Evolutionary conservation across 495 filamentous ascomycete species (phyloP), one percentile per base, ranked within the genome.

Genomic region (Hypoxylon rickii): DNA sequence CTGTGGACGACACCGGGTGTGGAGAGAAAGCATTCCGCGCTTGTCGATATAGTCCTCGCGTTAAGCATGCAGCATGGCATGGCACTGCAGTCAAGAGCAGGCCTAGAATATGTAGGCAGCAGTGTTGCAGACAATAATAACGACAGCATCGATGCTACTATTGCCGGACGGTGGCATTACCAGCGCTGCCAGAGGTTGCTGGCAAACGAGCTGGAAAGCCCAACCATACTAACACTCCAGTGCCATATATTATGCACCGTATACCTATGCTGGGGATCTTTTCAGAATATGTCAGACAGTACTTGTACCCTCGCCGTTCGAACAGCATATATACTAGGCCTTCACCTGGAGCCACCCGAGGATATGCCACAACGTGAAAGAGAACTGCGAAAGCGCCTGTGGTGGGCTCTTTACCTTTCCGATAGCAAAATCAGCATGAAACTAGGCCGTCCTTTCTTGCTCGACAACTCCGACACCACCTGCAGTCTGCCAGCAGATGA

Each of bases 11-110:
- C 24, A 13, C 48, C 58, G 1, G 32, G 55, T 8, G 43, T 40
- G 22, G 60, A 47, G 7, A 69, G 80, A 13, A 74, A 71, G 51
- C 68, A 79, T 3, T 82, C 76, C 13, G 72, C 79, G 2, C 69
- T 82, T 11, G 76, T 77, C 12, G 79, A 83, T 43, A 78, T 81
- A 36, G 60, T 81, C n/a, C 61, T 83, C 12, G 80, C 79, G 2
- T 40, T 81, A 24, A 77, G 74, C 41, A 79, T 82, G 71, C 78
- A 82, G 53, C 75, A 75, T 43, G 72, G 70, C 12, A 64, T 70
- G 26, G 60, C 70, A 8, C 19, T 38, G 1, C 41, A 47, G n/a
- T n/a, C n/a, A n/a, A n/a, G n/a, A 13, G 4, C 24, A 16, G 24
- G 34, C 10, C 3, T 22, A 1, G 41, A 43, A 12, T 17, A 26